These are phyloP conservation scores for Coccomyxa subellipsoidea DNA, from an alignment of 163 green algal species.

Conservation along the genomic window DNA sequence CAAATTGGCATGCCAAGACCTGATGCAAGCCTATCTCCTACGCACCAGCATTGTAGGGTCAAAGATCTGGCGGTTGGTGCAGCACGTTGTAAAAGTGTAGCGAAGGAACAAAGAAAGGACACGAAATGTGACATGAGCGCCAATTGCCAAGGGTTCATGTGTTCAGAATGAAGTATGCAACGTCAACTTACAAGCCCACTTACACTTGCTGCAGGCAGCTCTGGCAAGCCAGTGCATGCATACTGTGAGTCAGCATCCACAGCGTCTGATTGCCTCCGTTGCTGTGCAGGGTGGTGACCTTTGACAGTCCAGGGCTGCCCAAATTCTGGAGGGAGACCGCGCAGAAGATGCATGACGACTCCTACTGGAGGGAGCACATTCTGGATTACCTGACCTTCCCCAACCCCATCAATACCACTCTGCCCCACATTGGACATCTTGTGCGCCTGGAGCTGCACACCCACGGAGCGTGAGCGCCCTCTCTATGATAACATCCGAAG, in stretches of 20 bases:
- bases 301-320: conserved; percentile 15
- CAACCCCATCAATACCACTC: conserved; percentile 24
- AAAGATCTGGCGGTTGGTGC: neutral
- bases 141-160: too few relatives aligned
- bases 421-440: conserved; percentile 18
- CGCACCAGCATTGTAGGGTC: neutral
- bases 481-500: neutral
- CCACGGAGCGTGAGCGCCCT: conserved; percentile 13
- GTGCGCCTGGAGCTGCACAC: conserved; percentile 14
- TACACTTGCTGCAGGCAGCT: too few relatives aligned
- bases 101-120: neutral
- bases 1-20: neutral
- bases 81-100: neutral
- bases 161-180: too few relatives aligned
- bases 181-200: too few relatives aligned
- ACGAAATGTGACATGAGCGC: neutral
- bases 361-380: conserved; percentile 17
- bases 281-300: conserved; percentile 18
- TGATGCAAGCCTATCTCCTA: neutral
- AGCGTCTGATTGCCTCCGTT: neutral
- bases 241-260: too few relatives aligned
- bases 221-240: too few relatives aligned
- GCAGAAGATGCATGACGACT: neutral
- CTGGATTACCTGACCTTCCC: conserved; percentile 19
- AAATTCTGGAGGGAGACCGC: conserved; percentile 12